These are phyloP conservation scores for Penicillium coffeae DNA, from an alignment of 495 filamentous ascomycete species.

Conservation along the genomic window DNA sequence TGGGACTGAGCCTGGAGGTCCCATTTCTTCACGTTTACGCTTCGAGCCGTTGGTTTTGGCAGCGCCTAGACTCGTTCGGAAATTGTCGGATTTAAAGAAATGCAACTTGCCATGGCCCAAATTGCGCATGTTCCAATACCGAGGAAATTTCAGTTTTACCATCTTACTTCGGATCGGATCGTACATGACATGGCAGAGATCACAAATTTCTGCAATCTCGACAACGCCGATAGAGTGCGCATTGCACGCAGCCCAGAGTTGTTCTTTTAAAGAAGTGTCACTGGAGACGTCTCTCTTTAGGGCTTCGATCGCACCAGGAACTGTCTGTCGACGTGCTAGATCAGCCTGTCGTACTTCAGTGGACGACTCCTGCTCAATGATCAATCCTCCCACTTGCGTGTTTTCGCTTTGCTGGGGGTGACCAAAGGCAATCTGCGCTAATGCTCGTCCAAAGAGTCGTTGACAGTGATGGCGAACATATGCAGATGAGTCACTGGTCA, in stretches of 20 bases:
- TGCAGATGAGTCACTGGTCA: conserved; percentile 76
- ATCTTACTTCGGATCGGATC: conserved; percentile 58
- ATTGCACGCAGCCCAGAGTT: conserved; percentile 75
- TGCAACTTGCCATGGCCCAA: conserved; percentile 48
- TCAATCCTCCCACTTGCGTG: conserved; percentile 55
- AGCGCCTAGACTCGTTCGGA: conserved; percentile 29
- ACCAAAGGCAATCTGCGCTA: conserved; percentile 80
- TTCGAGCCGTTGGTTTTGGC: conserved; percentile 32
- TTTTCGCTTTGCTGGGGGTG: conserved; percentile 36
- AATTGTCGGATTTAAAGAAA: conserved; percentile 33
- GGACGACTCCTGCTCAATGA: conserved; percentile 73
- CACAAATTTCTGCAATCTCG: conserved; percentile 74
- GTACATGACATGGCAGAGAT: conserved; percentile 73
- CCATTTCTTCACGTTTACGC: conserved; percentile 43
- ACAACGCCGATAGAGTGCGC: conserved; percentile 59
- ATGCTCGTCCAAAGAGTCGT: conserved; percentile 60
- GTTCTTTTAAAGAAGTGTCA: conserved; percentile 58
- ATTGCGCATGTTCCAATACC: conserved; percentile 64
- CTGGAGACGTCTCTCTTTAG: conserved; percentile 66
- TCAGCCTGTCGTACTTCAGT: conserved; percentile 65
- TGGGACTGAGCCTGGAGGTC: conserved; percentile 35
- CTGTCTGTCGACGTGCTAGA: conserved; percentile 68
- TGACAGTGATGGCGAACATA: conserved; percentile 71
- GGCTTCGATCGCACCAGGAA: conserved; percentile 69
- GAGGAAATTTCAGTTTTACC: conserved; percentile 64